Percentiles rank a stretch among this genome's conserved stretches.
Evolutionary conservation across 805 yeast species (phyloP).

Genomic region (Ogataea corticis): DNA sequence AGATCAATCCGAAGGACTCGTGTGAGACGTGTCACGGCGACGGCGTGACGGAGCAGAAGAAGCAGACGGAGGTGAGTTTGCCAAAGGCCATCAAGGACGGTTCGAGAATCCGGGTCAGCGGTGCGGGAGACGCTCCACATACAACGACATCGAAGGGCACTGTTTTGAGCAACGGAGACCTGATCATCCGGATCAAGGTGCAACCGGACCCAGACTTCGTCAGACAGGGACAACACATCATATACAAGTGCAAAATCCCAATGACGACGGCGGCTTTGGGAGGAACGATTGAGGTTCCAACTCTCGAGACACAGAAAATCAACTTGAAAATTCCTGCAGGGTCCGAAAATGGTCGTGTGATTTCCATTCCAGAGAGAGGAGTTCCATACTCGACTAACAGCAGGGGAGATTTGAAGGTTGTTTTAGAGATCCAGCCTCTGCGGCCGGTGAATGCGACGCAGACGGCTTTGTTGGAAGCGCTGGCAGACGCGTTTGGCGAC

Average conservation of each 20-base stretch:
- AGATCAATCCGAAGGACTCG: slow-evolving; percentile 62
- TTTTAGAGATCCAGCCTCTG: slow-evolving; percentile 67
- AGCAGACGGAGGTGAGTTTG: slow-evolving; percentile 76
- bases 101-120: slow-evolving; percentile 75
- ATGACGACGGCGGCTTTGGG: slow-evolving; percentile 98
- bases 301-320: slow-evolving; percentile 70
- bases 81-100: slow-evolving; percentile 92
- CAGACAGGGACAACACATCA: slow-evolving; percentile 65
- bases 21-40: slow-evolving; percentile 86
- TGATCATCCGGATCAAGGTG: slow-evolving; percentile 79
- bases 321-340: slow-evolving; percentile 83
- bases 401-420: slow-evolving; percentile 81
- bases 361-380: slow-evolving; percentile 84
- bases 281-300: slow-evolving; percentile 88
- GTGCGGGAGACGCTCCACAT: slow-evolving; percentile 89
- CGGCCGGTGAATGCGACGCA: slow-evolving; percentile 83
- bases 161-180: slow-evolving; percentile 77
- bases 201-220: slow-evolving; percentile 70
- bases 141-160: slow-evolving; percentile 72
- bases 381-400: slow-evolving; percentile 61
- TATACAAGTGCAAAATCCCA: slow-evolving; percentile 67
- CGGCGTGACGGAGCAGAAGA: slow-evolving; percentile 71
- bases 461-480: slow-evolving; percentile 85
- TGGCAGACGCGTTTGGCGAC: slow-evolving; percentile 90
- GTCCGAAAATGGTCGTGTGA: slow-evolving; percentile 70